Evolutionary conservation across 2,329 filamentous ascomycete genomes (phyloP).

Genomic region (Fusarium austroafricanum): DNA sequence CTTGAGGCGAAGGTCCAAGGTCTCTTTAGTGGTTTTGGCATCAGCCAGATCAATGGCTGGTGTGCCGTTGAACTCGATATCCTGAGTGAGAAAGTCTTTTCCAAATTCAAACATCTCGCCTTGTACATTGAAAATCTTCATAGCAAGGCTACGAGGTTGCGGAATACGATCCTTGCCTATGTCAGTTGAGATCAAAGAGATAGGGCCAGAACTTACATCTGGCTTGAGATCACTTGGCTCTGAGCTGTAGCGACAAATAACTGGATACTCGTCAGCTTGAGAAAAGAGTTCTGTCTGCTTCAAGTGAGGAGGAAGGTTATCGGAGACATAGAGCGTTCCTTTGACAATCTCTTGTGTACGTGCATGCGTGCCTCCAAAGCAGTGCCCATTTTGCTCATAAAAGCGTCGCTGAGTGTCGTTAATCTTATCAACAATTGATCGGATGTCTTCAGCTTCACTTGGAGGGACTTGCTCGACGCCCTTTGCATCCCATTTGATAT

Average conservation of each 20-base stretch:
- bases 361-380: constrained; percentile 6
- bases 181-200: background rate
- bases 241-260: constrained; percentile 1
- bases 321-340: background rate
- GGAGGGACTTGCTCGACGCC: background rate
- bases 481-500: background rate
- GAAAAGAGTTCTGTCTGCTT: constrained; percentile 14
- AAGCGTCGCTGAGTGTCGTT: constrained; percentile 8
- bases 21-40: background rate
- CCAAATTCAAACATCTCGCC: constrained; percentile 2
- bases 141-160: background rate
- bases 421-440: background rate
- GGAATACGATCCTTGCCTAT: background rate
- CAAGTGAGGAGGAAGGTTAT: background rate
- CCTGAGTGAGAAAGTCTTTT: background rate
- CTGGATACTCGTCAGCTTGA: background rate
- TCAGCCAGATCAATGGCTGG: background rate
- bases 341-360: background rate
- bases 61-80: constrained; percentile 8
- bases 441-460: background rate
- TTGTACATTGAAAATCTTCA: constrained; percentile 6
- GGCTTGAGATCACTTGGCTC: constrained; percentile 2
- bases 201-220: background rate
- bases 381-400: constrained; percentile 5
- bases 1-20: background rate